Conservation (phyloP, 768 basidiomycete species). For the Calocera cornea region DNA sequence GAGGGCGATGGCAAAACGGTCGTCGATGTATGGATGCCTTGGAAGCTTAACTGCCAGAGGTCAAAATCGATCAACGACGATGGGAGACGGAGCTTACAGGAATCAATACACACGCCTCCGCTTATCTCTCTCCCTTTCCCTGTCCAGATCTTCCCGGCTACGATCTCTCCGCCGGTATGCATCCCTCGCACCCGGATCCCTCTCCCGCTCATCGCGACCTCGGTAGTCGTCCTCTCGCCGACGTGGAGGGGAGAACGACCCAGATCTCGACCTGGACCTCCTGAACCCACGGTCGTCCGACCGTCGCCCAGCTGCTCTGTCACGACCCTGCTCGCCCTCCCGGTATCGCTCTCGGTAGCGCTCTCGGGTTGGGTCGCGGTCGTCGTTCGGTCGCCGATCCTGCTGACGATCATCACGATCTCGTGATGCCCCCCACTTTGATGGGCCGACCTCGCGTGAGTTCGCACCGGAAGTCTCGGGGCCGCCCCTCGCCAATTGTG, state of each 20-base stretch:
- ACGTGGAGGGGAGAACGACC: conserved; percentile 6
- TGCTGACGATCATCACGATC: neutral
- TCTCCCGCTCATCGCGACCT: conserved; percentile 8
- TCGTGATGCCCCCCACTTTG: conserved; percentile 9
- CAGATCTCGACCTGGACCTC: conserved; percentile 1
- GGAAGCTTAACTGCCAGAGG: too few relatives aligned
- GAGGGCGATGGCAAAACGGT: conserved; percentile 37
- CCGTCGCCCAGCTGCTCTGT: neutral
- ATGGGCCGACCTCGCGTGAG: neutral
- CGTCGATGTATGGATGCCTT: conserved; percentile 75
- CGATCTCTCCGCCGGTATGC: conserved; percentile 17
- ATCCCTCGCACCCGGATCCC: conserved; percentile 7
- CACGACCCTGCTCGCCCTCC: conserved; percentile 6
- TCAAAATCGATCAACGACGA: too few relatives aligned
- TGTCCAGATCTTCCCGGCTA: conserved; percentile 20
- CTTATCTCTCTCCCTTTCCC: conserved; percentile 21
- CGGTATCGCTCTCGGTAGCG: neutral
- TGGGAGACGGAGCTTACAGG: too few relatives aligned
- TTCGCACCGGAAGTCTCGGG: conserved; percentile 10
- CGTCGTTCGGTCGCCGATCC: neutral
- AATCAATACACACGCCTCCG: conserved; percentile 24
- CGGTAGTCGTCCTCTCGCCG: conserved; percentile 8
- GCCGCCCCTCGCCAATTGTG: conserved; percentile 8
- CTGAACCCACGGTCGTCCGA: neutral
- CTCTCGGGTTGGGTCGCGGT: neutral